Percentiles rank a stretch among this genome's conserved stretches.
Evolutionary conservation across 225 moss, liverwort and hornwort genomes (phyloP).

Genomic region (Bryum argenteum): DNA sequence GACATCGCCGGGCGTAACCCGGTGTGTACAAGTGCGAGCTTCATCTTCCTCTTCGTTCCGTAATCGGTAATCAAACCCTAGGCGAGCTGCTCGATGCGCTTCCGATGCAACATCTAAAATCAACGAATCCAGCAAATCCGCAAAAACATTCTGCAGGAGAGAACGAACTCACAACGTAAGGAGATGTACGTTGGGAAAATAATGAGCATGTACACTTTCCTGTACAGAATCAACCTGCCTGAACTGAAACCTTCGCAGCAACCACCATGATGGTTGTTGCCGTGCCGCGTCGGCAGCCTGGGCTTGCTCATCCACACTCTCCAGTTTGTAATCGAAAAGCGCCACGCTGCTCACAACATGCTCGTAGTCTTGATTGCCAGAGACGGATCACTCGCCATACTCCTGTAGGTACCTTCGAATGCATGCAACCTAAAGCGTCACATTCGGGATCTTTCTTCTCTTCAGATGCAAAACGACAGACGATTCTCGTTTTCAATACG

Average conservation of each 20-base stretch:
- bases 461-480: background rate
- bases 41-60: constrained; percentile 91
- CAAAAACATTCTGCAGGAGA: constrained; percentile 53
- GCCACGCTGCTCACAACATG: constrained; percentile 18
- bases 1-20: constrained; percentile 69
- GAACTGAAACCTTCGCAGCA: constrained; percentile 59
- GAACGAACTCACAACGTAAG: background rate
- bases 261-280: constrained; percentile 62
- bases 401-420: background rate
- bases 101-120: constrained; percentile 92
- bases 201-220: constrained; percentile 5
- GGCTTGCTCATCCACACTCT: constrained; percentile 50
- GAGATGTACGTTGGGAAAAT: background rate
- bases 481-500: background rate
- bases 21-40: constrained; percentile 64
- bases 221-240: constrained; percentile 60
- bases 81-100: constrained; percentile 80
- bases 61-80: constrained; percentile 88
- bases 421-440: constrained; percentile 7
- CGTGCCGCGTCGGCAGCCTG: constrained; percentile 48
- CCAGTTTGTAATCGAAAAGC: constrained; percentile 22
- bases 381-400: constrained; percentile 8
- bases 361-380: too few species aligned
- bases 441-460: background rate
- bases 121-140: constrained; percentile 83